Conservation (phyloP, 306 rosid genomes). For the Cicer cuneatum region DNA sequence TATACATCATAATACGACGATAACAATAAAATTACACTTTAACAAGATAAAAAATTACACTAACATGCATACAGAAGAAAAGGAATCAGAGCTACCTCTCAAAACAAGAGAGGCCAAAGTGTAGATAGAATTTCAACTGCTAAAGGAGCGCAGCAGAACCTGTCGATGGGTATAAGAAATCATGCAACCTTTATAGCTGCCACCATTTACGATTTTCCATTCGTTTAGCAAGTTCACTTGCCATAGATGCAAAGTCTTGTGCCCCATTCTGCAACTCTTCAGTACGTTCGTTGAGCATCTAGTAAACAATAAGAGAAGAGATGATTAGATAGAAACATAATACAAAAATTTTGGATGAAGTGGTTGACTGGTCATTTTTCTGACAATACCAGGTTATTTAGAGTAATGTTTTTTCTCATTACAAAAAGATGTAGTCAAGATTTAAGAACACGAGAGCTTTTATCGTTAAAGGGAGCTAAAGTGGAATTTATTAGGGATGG, state of each 20-base stretch:
- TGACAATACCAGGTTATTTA: conserved; percentile 1
- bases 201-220: conserved; percentile 98
- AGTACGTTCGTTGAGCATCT: conserved; percentile 66
- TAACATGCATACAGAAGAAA: conserved; percentile 7
- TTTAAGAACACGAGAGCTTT: not conserved
- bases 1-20: conserved; percentile 28
- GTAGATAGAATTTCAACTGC: conserved; percentile 31
- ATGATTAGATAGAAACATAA: conserved; percentile 36
- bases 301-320: conserved; percentile 35
- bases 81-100: conserved; percentile 36
- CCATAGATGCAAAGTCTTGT: conserved; percentile 83
- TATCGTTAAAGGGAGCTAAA: not conserved
- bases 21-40: not conserved
- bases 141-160: not conserved
- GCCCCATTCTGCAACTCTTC: conserved; percentile 80
- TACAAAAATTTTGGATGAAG: conserved; percentile 17
- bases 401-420: not conserved
- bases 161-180: conserved; percentile 6
- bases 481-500: not conserved
- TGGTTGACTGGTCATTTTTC: not conserved
- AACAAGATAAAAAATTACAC: not conserved
- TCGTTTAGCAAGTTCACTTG: conserved; percentile 71
- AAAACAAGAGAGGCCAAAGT: conserved; percentile 29
- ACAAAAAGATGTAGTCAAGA: conserved; percentile 4
- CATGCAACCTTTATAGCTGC: conserved; percentile 62